A percentile compares a stretch with the other conserved stretches of the same genome.
These are phyloP conservation scores for Oleoguttula mirabilis DNA, from an alignment of 495 filamentous ascomycete genomes.

Conservation along the genomic window DNA sequence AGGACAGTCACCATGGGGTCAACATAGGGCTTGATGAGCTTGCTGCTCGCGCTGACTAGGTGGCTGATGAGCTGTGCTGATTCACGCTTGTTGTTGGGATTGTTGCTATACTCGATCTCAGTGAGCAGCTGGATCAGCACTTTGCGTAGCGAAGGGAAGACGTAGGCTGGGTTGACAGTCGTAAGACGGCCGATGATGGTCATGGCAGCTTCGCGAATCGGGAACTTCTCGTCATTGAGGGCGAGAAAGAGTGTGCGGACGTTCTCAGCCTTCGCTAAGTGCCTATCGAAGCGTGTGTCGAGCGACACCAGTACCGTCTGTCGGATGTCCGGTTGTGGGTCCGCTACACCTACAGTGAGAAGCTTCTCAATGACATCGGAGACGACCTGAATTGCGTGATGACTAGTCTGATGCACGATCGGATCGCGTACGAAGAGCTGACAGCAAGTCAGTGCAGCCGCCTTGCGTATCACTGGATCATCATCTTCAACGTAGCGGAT, in stretches of 20 bases:
- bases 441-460: conserved; percentile 91
- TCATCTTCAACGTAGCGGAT: conserved; percentile 96
- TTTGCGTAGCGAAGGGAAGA: conserved; percentile 88
- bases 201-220: conserved; percentile 86
- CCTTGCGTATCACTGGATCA: conserved; percentile 84
- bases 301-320: conserved; percentile 76
- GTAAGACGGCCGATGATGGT: conserved; percentile 91
- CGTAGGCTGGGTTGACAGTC: conserved; percentile 85
- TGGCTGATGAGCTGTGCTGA: conserved; percentile 86
- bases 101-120: conserved; percentile 90
- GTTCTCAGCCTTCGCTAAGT: conserved; percentile 89
- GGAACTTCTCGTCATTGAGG: conserved; percentile 87
- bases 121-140: conserved; percentile 90
- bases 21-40: conserved; percentile 86
- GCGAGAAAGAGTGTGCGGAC: conserved; percentile 90
- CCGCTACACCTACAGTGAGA: conserved; percentile 84
- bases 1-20: conserved; percentile 86
- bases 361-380: conserved; percentile 95
- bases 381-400: conserved; percentile 90
- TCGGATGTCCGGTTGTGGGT: conserved; percentile 78
- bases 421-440: conserved; percentile 93
- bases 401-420: conserved; percentile 93
- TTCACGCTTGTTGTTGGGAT: conserved; percentile 85
- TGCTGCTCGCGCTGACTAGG: conserved; percentile 79
- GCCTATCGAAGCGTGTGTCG: conserved; percentile 86